A percentile compares a stretch with the other conserved stretches of the same genome.
Conservation (phyloP, 108 stramenopile species). For the Cyclotella baltica region DNA sequence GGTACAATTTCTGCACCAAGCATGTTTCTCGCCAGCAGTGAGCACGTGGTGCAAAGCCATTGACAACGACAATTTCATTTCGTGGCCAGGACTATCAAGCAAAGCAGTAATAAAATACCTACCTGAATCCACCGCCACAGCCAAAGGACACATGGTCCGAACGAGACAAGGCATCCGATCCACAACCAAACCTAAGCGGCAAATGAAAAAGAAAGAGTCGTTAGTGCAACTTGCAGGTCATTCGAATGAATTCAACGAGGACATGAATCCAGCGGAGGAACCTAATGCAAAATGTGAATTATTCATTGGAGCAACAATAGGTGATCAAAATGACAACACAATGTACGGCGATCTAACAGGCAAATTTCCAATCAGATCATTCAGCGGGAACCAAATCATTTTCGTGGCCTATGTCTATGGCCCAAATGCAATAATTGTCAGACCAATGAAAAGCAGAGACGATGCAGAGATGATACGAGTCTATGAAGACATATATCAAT, state of each 20-base stretch:
- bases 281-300: neutral
- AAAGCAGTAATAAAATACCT: neutral
- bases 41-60: too few relatives aligned
- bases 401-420: too few relatives aligned
- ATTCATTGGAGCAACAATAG: too few relatives aligned
- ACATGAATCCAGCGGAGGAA: neutral
- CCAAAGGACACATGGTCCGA: neutral
- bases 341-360: neutral
- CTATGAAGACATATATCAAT: too few relatives aligned
- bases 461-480: too few relatives aligned
- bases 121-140: neutral
- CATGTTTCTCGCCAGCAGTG: too few relatives aligned
- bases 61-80: neutral
- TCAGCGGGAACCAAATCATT: neutral
- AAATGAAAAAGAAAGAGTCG: neutral
- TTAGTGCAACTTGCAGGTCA: neutral
- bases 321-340: neutral
- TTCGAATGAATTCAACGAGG: neutral
- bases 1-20: neutral
- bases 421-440: too few relatives aligned
- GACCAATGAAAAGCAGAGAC: too few relatives aligned
- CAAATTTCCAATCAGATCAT: slow-evolving; percentile 6
- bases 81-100: neutral
- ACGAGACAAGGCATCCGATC: neutral
- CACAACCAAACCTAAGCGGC: neutral